phyloP scores from a whole-genome alignment of 768 basidiomycete species.

The Thelephora ganbajun region DNA sequence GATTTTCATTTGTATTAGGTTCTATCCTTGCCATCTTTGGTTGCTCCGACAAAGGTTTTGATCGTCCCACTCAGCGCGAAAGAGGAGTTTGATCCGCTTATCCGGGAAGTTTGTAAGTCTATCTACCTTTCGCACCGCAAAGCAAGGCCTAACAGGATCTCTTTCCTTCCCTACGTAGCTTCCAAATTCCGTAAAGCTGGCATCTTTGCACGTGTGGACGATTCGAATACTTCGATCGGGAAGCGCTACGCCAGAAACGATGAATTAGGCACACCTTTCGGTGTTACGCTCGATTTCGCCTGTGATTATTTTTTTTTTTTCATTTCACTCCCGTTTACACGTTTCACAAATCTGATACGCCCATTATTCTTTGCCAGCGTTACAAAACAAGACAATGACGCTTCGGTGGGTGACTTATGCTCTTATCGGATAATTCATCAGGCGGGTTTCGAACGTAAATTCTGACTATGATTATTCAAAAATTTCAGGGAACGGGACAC shows the following conservation, averaged over 20 bases:
- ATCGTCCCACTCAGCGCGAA: conserved; percentile 89
- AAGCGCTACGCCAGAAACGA: conserved; percentile 97
- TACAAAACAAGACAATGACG: conserved; percentile 88
- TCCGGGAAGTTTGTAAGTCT: conserved; percentile 76
- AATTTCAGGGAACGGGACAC: conserved; percentile 78
- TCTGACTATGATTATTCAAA: background rate
- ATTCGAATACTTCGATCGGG: conserved; percentile 89
- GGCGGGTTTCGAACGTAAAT: background rate
- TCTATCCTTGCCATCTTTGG: conserved; percentile 74
- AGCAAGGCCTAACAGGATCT: conserved; percentile 1
- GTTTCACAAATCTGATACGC: background rate
- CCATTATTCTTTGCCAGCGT: conserved; percentile 32
- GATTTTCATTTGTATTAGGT: conserved; percentile 34
- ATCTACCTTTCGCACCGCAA: conserved; percentile 4
- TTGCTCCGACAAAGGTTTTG: conserved; percentile 93
- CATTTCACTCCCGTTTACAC: conserved; percentile 17
- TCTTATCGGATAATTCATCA: background rate
- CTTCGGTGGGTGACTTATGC: conserved; percentile 48
- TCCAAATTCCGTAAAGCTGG: conserved; percentile 78
- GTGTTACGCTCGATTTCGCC: conserved; percentile 92
- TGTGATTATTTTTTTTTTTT: conserved; percentile 29
- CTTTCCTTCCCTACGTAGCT: conserved; percentile 34
- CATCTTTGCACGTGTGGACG: conserved; percentile 87
- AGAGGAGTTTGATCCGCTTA: conserved; percentile 70
- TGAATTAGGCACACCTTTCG: conserved; percentile 95